Base-by-base conservation (phyloP, 345 rosid genomes). In the Linum lewisii region DNA sequence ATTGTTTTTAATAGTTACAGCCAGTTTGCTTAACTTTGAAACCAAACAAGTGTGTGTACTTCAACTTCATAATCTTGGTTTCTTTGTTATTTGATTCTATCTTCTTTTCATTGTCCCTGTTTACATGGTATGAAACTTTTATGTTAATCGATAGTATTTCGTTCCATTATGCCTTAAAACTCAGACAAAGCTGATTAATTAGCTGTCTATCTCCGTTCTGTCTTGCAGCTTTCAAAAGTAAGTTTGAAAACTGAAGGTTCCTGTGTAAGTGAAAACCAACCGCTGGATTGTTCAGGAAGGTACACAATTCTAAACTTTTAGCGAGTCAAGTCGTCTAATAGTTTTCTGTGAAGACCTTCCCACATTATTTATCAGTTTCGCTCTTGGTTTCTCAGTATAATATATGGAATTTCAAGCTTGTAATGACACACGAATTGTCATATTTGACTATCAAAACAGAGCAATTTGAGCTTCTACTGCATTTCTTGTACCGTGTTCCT, bases 141-240 rank as follows among this genome's bases (percentile, higher is more conserved):
- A 26, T 51, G 24, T 68, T 54, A 7, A 2, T 36, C 13, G 7
- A 5, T 49, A 4, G 14, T 14, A 20, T 63, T 36, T 54, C 23
- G 22, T 72, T 23, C 26, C 21, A 50, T 18, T n/a, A 6, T 21
- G 25, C 37, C 61, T 21, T 59, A 57, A 57, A 29, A 60, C 38
- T 24, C 7, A 7, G 45, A 26, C 32, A 42, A 50, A 55, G 16
- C 11, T 59, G 21, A 61, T 6, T 15, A 64, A 22, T 42, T 38
- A 26, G 54, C 47, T 58, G 45, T 58, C 32, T 57, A n/a, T 45
- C 0, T 50, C 18, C 15, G 64, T 55, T 34, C 54, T 38, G 13
- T 57, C 19, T 59, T 60, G 49, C 72, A 80, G 82, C 26, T 24
- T 21, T 51, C 20, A 32, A 58, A 62, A 54, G 60, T 36, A 36